Evolutionary conservation across 2,329 filamentous ascomycete genomes (phyloP).

Genomic region (Penicillium sp.): DNA sequence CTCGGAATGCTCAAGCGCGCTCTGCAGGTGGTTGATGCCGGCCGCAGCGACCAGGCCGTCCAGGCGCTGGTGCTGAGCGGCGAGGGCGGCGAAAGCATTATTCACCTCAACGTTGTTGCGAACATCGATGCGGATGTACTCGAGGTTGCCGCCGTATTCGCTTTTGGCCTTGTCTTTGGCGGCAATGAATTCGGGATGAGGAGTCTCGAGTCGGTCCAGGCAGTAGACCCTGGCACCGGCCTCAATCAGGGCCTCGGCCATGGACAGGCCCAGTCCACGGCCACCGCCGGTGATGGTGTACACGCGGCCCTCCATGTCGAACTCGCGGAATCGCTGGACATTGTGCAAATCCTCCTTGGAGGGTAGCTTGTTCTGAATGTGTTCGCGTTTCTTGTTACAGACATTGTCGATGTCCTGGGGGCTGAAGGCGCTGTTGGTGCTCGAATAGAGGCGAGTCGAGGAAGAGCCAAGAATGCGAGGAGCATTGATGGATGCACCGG

Average conservation of each 20-base stretch:
- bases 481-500: conserved; percentile 1
- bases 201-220: conserved; percentile 45
- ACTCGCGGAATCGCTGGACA: conserved; percentile 39
- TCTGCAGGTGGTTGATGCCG: conserved; percentile 42
- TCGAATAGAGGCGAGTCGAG: conserved; percentile 21
- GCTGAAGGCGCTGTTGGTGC: conserved; percentile 12
- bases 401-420: conserved; percentile 14
- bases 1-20: conserved; percentile 40
- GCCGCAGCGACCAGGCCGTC: conserved; percentile 44
- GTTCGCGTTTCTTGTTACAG: conserved; percentile 18
- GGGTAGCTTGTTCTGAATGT: conserved; percentile 33
- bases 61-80: conserved; percentile 32
- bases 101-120: conserved; percentile 38
- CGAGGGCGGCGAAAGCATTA: conserved; percentile 34
- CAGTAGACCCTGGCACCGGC: conserved; percentile 49
- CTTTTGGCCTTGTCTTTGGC: conserved; percentile 36
- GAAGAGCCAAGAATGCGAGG: conserved; percentile 6
- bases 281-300: conserved; percentile 44
- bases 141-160: conserved; percentile 39
- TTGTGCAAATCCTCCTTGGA: conserved; percentile 20
- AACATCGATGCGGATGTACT: conserved; percentile 48
- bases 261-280: conserved; percentile 42
- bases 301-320: conserved; percentile 41
- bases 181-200: conserved; percentile 41
- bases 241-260: conserved; percentile 47